phyloP scores from a whole-genome alignment of 78 protist genomes.

The Anaeramoeba ignava region DNA sequence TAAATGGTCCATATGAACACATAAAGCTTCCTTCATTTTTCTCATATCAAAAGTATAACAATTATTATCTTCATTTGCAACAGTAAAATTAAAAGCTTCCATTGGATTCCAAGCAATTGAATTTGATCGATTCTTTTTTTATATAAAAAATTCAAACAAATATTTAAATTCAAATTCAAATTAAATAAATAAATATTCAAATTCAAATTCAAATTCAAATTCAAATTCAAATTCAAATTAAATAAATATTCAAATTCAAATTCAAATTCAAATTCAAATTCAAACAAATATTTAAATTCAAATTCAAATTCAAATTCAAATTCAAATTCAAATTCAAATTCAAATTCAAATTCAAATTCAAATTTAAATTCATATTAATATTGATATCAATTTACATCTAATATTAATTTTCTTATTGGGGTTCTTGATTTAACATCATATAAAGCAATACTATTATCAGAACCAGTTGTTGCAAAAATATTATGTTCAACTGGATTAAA shows the following conservation, averaged over 20 bases:
- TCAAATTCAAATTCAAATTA: background rate
- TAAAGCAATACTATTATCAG: slow-evolving; percentile 64
- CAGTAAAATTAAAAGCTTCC: slow-evolving; percentile 49
- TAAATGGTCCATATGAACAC: slow-evolving; percentile 74
- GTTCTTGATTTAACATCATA: slow-evolving; percentile 59
- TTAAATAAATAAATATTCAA: too few species aligned
- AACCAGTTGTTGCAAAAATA: slow-evolving; percentile 41
- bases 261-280: background rate
- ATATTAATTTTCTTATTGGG: slow-evolving; percentile 48
- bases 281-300: background rate
- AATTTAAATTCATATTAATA: background rate
- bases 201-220: background rate
- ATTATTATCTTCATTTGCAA: slow-evolving; percentile 81
- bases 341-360: background rate
- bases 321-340: background rate
- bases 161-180: too few species aligned
- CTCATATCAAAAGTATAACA: slow-evolving; percentile 85
- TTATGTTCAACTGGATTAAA: slow-evolving; percentile 66
- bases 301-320: background rate
- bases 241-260: background rate
- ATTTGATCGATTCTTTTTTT: slow-evolving; percentile 10
- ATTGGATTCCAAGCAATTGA: slow-evolving; percentile 74
- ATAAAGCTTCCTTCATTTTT: slow-evolving; percentile 48
- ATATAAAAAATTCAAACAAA: background rate
- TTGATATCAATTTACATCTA: background rate